Evolutionary conservation across 495 filamentous ascomycete genomes (phyloP), one percentile per base, ranked within the genome.

Genomic region (Mytilinidion resinicola): DNA sequence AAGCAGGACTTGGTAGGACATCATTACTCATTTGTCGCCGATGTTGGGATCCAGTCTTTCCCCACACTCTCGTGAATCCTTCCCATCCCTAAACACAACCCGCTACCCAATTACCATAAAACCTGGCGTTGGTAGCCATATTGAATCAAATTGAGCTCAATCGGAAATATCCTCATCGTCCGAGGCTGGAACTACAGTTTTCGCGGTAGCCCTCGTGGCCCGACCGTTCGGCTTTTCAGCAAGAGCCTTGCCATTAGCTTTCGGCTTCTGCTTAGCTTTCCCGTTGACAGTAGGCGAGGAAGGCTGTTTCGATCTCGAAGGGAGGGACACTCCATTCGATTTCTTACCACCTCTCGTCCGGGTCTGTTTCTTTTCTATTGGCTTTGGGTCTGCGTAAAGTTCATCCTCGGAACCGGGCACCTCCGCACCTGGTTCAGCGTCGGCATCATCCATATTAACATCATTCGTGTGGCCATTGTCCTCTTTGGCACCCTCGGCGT

Each of bases 371-470:
- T 17, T 11, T 20, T 15, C 10, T n/a, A 20, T 15, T 9, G 46
- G 46, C 17, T 49, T 25, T 3, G 35, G 33, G n/a, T 57, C 60
- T 1, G 47, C 46, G 30, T 52, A 44, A 7, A 54, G 48, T 62
- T 57, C 42, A 11, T 39, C 51, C 20, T 62, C 60, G 12, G 17
- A 52, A 14, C 56, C 50, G 15, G 5, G 25, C 21, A 19, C 35
- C 21, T 61, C 53, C 6, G 51, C 19, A n/a, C 55, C 52, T 12
- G n/a, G 52, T 42, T 53, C 56, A 21, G 57, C 47, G 19, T 67
- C 59, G 9, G 44, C 36, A 15, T 59, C 49, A 11, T 36, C 39
- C 56, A 59, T 59, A 14, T 59, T 49, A 10, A 53, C 38, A 47
- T 59, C 56, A 1, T 34, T 34, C 8, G 49, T 36, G 3, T 37